Percentiles rank a stretch among this genome's conserved stretches.
phyloP scores from a whole-genome alignment of 73 alveolate species.

The Paraurostyla sp. region DNA sequence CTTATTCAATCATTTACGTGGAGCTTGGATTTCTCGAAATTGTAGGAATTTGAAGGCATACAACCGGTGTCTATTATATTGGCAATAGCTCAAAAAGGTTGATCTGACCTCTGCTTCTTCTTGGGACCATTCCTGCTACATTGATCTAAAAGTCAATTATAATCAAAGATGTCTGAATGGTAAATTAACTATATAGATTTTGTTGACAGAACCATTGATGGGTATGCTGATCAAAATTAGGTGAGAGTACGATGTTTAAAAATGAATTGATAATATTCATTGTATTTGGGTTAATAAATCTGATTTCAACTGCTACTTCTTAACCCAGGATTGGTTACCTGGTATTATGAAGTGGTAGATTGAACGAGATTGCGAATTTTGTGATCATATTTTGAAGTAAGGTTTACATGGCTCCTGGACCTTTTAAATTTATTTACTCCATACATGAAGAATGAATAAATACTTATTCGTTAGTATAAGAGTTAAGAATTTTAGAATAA shows the following conservation, averaged over 20 bases:
- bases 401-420: neutral
- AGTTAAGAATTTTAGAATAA: neutral
- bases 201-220: slow-evolving; percentile 20
- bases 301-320: neutral
- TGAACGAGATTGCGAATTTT: slow-evolving; percentile 16
- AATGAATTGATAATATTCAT: slow-evolving; percentile 40
- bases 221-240: neutral
- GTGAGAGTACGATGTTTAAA: neutral
- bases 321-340: neutral
- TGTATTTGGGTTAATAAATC: slow-evolving; percentile 37
- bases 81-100: slow-evolving; percentile 45
- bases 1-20: neutral
- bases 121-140: neutral
- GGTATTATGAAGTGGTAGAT: neutral
- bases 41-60: slow-evolving; percentile 4
- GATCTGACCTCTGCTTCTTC: neutral
- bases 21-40: neutral
- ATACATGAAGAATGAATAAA: neutral
- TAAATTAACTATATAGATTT: neutral
- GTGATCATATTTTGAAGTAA: slow-evolving; percentile 5
- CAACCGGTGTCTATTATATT: neutral
- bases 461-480: slow-evolving; percentile 17
- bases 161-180: slow-evolving; percentile 10
- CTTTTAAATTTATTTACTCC: neutral
- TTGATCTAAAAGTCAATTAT: neutral